Evolutionary conservation across 495 filamentous ascomycete genomes (phyloP).

Genomic region (Immersiella caudata): DNA sequence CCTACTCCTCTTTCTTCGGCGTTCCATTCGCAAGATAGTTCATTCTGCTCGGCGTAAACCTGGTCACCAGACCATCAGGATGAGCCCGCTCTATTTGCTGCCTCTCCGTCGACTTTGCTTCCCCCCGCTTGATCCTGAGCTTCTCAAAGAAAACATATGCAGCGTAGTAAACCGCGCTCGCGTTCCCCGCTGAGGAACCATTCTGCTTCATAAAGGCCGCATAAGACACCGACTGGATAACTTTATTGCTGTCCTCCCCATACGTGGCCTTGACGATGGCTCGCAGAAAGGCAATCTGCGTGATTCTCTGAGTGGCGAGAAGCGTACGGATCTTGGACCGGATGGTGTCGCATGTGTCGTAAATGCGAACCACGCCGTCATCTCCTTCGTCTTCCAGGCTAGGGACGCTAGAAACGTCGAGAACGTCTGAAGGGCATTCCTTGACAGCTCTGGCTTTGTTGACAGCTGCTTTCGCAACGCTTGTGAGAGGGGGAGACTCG

Average conservation of each 20-base stretch:
- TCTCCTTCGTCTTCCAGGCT: slow-evolving; percentile 35
- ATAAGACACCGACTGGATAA: neutral
- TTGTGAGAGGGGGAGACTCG: neutral
- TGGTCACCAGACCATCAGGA: neutral
- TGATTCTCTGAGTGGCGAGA: slow-evolving; percentile 45
- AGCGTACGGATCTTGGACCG: slow-evolving; percentile 53
- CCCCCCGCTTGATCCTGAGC: slow-evolving; percentile 49
- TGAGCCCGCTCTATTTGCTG: neutral
- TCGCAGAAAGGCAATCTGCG: slow-evolving; percentile 48
- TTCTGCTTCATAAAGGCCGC: slow-evolving; percentile 35
- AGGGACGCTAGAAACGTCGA: slow-evolving; percentile 7
- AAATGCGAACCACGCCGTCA: slow-evolving; percentile 40
- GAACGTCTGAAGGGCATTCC: neutral
- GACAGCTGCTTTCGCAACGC: neutral
- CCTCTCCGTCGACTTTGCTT: slow-evolving; percentile 42
- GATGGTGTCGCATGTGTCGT: slow-evolving; percentile 57
- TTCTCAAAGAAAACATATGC: slow-evolving; percentile 59
- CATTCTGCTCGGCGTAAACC: too few species aligned
- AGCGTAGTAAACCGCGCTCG: slow-evolving; percentile 46
- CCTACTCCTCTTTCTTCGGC: too few species aligned
- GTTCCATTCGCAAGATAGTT: too few species aligned
- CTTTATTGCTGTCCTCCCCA: slow-evolving; percentile 28
- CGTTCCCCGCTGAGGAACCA: slow-evolving; percentile 47
- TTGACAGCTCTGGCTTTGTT: neutral
- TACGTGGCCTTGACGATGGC: slow-evolving; percentile 39